Conservation (phyloP, 2,329 filamentous ascomycete species). For the Aspergillus fischeri region DNA sequence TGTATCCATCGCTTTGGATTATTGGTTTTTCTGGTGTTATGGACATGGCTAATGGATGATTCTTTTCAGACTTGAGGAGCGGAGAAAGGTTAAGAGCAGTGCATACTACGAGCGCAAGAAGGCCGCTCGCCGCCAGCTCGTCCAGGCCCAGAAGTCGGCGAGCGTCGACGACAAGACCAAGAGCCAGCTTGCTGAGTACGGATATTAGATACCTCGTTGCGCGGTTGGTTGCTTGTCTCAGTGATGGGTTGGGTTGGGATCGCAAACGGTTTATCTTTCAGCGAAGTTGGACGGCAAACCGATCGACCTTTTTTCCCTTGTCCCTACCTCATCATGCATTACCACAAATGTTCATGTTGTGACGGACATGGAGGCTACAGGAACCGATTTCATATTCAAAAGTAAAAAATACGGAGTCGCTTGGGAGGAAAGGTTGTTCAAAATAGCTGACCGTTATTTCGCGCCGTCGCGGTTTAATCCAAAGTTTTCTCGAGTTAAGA, state of each 20-base stretch:
- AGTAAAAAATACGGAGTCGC: conserved; percentile 37
- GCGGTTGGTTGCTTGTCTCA: conserved; percentile 39
- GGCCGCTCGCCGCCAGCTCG: conserved; percentile 83
- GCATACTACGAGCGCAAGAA: conserved; percentile 99
- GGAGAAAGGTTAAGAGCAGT: conserved; percentile 97
- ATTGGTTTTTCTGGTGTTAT: not conserved
- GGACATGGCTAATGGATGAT: conserved; percentile 19
- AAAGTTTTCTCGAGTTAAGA: conserved; percentile 36
- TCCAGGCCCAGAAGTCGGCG: conserved; percentile 89
- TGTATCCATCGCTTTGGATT: conserved; percentile 40
- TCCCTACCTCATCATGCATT: conserved; percentile 32
- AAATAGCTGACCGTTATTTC: conserved; percentile 40
- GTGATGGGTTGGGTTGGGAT: conserved; percentile 38
- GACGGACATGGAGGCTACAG: conserved; percentile 32
- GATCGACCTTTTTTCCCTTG: conserved; percentile 36
- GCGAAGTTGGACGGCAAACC: conserved; percentile 39
- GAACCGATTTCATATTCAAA: conserved; percentile 31
- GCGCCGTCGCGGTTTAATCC: conserved; percentile 42
- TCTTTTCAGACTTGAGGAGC: conserved; percentile 81
- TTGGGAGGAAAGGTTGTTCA: conserved; percentile 40
- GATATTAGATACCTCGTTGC: conserved; percentile 66
- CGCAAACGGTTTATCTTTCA: conserved; percentile 37
- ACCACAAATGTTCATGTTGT: conserved; percentile 31
- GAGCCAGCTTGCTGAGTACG: conserved; percentile 81
- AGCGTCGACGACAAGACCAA: conserved; percentile 81